Evolutionary conservation across 441 rosid species (phyloP).

Genomic region (Melastoma candidum): DNA sequence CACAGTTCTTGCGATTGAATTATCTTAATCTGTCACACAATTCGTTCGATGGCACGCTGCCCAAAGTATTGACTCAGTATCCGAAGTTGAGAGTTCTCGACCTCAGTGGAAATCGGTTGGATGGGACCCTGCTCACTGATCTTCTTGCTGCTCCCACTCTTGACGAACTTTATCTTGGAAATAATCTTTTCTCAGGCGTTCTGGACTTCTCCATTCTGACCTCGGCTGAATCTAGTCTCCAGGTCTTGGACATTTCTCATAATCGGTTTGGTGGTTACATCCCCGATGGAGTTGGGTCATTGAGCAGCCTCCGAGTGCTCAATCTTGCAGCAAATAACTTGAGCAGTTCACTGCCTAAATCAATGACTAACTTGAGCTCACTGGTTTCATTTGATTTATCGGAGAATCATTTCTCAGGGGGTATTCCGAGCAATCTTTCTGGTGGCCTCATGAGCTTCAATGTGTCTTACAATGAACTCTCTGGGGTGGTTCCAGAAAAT

Average conservation of each 20-base stretch:
- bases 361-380: conserved; percentile 56
- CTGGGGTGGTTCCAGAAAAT: conserved; percentile 84
- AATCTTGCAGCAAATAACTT: conserved; percentile 74
- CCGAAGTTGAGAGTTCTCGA: conserved; percentile 84
- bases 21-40: conserved; percentile 83
- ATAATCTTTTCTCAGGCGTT: conserved; percentile 54
- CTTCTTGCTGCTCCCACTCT: conserved; percentile 56
- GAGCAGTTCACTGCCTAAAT: conserved; percentile 79
- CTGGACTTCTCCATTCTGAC: conserved; percentile 37
- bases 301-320: conserved; percentile 59
- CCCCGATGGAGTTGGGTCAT: conserved; percentile 57
- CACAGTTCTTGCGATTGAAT: conserved; percentile 80
- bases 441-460: conserved; percentile 51
- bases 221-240: conserved; percentile 38
- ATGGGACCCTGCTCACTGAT: conserved; percentile 54
- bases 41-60: conserved; percentile 57
- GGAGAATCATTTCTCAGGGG: conserved; percentile 70
- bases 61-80: conserved; percentile 49
- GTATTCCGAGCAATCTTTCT: conserved; percentile 67
- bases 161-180: conserved; percentile 64
- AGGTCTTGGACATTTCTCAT: conserved; percentile 72
- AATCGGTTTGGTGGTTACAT: conserved; percentile 62
- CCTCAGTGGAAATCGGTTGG: conserved; percentile 67
- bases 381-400: conserved; percentile 66
- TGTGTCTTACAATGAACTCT: conserved; percentile 76